A percentile compares a stretch with the other conserved stretches of the same genome.
Evolutionary conservation across 2,329 filamentous ascomycete species (phyloP).

Genomic region (Botrytis pseudocinerea): DNA sequence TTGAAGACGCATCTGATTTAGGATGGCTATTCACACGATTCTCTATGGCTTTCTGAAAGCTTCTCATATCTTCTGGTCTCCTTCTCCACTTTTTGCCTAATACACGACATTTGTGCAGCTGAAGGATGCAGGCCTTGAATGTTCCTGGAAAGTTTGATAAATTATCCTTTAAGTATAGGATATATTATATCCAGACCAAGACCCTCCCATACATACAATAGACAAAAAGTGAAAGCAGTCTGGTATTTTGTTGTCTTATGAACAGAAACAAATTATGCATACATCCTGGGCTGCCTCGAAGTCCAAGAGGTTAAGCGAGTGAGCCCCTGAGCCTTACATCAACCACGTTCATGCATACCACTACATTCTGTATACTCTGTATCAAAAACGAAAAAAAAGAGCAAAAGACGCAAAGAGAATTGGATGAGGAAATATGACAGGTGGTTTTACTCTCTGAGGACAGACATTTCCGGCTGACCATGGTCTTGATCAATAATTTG

Average conservation of each 20-base stretch:
- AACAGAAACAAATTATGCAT: not conserved
- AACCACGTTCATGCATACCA: not conserved
- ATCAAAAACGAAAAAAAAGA: not conserved
- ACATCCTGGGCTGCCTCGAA: not conserved
- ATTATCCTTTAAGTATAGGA: not conserved
- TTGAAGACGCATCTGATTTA: not conserved
- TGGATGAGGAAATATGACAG: not conserved
- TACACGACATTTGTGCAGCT: not conserved
- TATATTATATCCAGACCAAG: not conserved
- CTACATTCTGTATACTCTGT: too few species aligned
- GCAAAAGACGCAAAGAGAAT: not conserved
- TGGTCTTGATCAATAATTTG: not conserved
- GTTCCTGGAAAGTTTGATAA: not conserved
- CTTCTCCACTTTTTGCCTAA: not conserved
- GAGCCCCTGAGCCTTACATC: not conserved
- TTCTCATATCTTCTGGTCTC: too few species aligned
- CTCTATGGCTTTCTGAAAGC: accelerated
- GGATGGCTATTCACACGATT: not conserved
- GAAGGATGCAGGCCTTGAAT: too few species aligned
- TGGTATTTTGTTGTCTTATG: not conserved
- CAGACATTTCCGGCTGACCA: not conserved
- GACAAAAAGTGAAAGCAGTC: not conserved
- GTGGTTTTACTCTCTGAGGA: not conserved
- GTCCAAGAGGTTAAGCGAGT: not conserved
- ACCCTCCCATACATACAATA: not conserved